Conservation (phyloP, 805 yeast species). For the Myxozyma neotropica region DNA sequence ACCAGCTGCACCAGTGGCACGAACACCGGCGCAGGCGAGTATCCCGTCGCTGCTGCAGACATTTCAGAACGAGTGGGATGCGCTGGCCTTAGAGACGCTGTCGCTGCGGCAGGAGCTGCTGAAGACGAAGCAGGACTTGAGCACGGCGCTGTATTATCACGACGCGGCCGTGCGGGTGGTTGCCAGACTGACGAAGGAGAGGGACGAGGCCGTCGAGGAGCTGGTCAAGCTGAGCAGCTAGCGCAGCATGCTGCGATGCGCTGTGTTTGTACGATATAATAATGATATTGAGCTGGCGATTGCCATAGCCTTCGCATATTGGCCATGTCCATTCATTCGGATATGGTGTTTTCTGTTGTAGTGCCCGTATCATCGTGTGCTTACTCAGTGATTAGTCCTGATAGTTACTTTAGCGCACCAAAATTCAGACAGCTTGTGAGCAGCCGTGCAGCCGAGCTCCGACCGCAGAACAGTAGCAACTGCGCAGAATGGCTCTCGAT, state of each 20-base stretch:
- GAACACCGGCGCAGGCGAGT: constrained; percentile 58
- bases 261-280: no score
- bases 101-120: constrained; percentile 71
- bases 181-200: constrained; percentile 68
- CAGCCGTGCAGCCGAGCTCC: no score
- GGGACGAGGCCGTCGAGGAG: constrained; percentile 72
- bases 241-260: constrained; percentile 36
- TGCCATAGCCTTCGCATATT: no score
- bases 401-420: no score
- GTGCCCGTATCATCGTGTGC: no score
- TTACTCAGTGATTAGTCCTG: no score
- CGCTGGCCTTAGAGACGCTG: constrained; percentile 78
- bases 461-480: no score
- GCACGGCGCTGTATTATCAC: constrained; percentile 75
- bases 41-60: constrained; percentile 76
- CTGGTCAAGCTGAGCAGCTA: constrained; percentile 39
- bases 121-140: constrained; percentile 67
- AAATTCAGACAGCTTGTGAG: no score
- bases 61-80: constrained; percentile 89
- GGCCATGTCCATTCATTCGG: no score
- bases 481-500: no score
- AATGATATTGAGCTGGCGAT: no score
- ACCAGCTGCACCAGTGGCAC: constrained; percentile 36
- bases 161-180: constrained; percentile 93
- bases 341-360: no score